Base-by-base conservation (phyloP, 176 grass and related monocot species). In the Thinopyrum elongatum region DNA sequence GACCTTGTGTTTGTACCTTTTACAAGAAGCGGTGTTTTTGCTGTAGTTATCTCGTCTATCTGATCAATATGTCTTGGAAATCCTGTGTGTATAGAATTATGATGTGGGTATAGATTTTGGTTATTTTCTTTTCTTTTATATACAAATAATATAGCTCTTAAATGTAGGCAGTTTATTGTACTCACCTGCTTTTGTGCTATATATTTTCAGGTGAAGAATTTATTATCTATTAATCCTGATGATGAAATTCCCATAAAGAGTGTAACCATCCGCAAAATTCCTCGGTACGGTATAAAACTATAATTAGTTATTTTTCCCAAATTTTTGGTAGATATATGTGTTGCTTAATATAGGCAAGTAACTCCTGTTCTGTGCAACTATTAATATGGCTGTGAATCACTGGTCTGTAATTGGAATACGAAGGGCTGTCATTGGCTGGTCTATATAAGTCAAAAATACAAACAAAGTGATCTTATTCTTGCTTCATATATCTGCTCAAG, bases 211-310 rank as follows among this genome's bases (percentile, higher is more conserved):
- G 97, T 96, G 55, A 99, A 99, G 77, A 99, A 99, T 83, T 90
- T 99, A 38, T 87, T 99, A 74, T 92, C 88, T 0, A 87, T 94
- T 76, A 86, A 73, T 13, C 84, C 90, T 85, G 88, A 96, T 76
- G 80, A 87, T 3, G 88, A 90, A 74, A 88, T 92, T 83, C 94
- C 90, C 55, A 76, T 99, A 47, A 99, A 92, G 72, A 92, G 86
- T 38, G 92, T 94, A 36, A 96, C 94, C 70, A 91, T 96, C 39
- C 88, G 88, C 78, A 96, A 99, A 88, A 99, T 99, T 83, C 97
- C 97, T 77, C 74, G 92, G 97, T 96, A 93, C 10, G 17, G 33
- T 77, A 74, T 38, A 25, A 25, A 47, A 72, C 16, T 36, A 29
- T 28, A 84, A 21, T n/a, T 25, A 31, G 12, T 69, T 93, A 10